Evolutionary conservation across 129 eudicot genomes (phyloP).

Genomic region (Deinandra increscens): DNA sequence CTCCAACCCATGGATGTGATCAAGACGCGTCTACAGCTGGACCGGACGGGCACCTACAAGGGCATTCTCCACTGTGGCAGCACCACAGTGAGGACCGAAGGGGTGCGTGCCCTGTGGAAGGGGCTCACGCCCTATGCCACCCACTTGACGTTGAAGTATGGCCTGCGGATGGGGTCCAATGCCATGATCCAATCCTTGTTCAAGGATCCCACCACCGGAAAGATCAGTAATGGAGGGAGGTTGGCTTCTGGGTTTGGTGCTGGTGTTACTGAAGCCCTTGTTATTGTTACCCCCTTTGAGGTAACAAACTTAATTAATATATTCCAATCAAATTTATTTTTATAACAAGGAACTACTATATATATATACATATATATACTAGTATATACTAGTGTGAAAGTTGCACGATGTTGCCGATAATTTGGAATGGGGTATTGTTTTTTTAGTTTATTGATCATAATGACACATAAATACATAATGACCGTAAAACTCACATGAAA

Average conservation of each 20-base stretch:
- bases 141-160: constrained; percentile 80
- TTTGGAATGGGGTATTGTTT: too few relatives aligned
- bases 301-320: too few relatives aligned
- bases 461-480: too few relatives aligned
- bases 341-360: too few relatives aligned
- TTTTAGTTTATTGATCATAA: too few relatives aligned
- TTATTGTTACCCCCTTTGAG: constrained; percentile 94
- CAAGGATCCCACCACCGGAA: constrained; percentile 70
- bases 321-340: too few relatives aligned
- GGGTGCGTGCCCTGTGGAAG: constrained; percentile 91
- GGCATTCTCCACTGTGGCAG: constrained; percentile 85
- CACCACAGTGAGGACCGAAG: constrained; percentile 53
- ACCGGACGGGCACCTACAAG: constrained; percentile 65
- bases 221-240: constrained; percentile 59
- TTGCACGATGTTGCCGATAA: too few relatives aligned
- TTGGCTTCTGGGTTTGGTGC: constrained; percentile 85
- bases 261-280: constrained; percentile 92
- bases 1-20: constrained; percentile 92
- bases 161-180: constrained; percentile 92
- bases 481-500: too few relatives aligned
- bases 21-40: constrained; percentile 89
- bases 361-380: too few relatives aligned
- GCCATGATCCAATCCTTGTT: constrained; percentile 66
- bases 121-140: constrained; percentile 89
- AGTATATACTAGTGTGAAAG: too few relatives aligned